Base-by-base conservation (phyloP, 2,329 filamentous ascomycete genomes). In the Hypomyces rosellus region DNA sequence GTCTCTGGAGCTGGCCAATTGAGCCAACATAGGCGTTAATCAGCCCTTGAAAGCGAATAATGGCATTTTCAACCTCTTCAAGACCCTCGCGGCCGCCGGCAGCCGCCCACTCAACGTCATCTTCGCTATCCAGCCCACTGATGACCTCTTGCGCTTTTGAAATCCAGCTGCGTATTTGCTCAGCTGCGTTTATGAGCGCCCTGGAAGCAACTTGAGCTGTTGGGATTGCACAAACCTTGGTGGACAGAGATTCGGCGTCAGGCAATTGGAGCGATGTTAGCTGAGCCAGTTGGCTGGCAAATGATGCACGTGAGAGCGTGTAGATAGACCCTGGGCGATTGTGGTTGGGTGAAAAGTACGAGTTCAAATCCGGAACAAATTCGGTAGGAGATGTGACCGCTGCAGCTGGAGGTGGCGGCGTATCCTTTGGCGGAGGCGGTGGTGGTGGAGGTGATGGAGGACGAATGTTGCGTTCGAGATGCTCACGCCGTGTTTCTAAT, bases 61-160 rank as follows among this genome's bases (percentile, higher is more conserved):
- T 92, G 18, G 92, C 82, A 57, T 74, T 80, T 61, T 86, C 83
- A 20, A 86, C 84, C 58, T 86, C 84, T 46, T 84, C 84, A 34
- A 92, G 74, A 2, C 88, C 88, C 67, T 92, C 88, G 54, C 86
- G 77, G 2, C 93, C 93, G 47, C 89, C 93, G 6, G 82, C 82
- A 2, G 91, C 92, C 2, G 93, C 91, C 93, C 93, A 99, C 67
- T 97, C 92, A 14, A 97, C 90, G 64, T 99, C 93, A 66, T 97
- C 93, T 55, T 97, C 92, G 48, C 91, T 90, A 65, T 97, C 90
- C 39, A 99, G 74, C 5, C 91, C 91, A 49, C 81, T 81, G 48
- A 99, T 83, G 33, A 97, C 91, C 61, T 95, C 89, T 0, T 86
- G 86, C 0, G 92, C 92, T 67, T 96, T 96, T 56, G 81, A 80